These are phyloP conservation scores for Coemansia sp. DNA, from an alignment of 192 early-diverging fungal genomes.

Conservation along the genomic window DNA sequence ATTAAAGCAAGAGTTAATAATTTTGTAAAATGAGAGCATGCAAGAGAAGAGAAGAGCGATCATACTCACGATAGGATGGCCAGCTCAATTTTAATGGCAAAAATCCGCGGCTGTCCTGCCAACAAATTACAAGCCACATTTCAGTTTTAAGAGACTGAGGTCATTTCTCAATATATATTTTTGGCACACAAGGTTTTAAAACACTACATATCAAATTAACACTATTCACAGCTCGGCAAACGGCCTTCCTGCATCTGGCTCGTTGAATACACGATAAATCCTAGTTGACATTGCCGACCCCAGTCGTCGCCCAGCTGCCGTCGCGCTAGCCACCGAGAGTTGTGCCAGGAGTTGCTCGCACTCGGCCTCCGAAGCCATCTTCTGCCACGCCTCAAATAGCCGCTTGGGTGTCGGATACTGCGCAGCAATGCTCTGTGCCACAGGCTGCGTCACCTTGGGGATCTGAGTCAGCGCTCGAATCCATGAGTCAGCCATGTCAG, in stretches of 20 bases:
- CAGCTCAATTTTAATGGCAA: no score
- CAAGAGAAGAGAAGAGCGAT: no score
- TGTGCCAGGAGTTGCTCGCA: conserved; percentile 29
- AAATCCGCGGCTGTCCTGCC: no score
- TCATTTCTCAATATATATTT: background rate
- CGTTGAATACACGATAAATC: conserved; percentile 34
- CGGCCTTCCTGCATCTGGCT: conserved; percentile 26
- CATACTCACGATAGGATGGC: no score
- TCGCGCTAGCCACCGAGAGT: conserved; percentile 20
- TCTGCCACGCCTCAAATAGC: conserved; percentile 37
- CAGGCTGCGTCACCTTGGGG: conserved; percentile 38
- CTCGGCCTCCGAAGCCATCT: background rate
- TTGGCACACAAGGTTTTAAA: background rate
- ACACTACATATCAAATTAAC: background rate
- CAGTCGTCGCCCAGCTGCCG: conserved; percentile 25
- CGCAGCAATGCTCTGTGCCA: conserved; percentile 34
- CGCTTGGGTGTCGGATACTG: conserved; percentile 32
- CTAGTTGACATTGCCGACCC: conserved; percentile 34
- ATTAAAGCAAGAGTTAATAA: no score
- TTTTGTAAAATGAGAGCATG: no score
- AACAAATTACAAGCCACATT: no score
- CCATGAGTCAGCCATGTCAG: conserved; percentile 42
- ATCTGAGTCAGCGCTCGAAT: conserved; percentile 39
- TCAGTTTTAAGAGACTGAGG: no score
- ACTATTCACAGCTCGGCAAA: conserved; percentile 24